Evolutionary conservation across 495 filamentous ascomycete genomes (phyloP).

Genomic region (Elasticomyces elasticus): DNA sequence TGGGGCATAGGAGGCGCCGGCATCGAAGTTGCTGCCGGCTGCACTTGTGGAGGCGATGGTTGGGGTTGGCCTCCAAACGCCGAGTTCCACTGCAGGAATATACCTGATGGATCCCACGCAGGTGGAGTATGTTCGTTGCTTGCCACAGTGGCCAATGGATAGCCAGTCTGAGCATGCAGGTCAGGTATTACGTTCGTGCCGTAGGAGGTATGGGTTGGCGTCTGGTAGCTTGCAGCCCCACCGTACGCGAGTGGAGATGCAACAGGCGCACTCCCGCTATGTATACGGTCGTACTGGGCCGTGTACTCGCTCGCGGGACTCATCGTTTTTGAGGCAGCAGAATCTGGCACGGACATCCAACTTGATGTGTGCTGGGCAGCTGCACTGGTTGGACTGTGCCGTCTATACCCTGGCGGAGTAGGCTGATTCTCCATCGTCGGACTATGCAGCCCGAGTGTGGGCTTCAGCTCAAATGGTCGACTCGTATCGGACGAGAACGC

Average conservation of each 20-base stretch:
- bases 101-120: constrained; percentile 81
- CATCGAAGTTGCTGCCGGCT: neutral
- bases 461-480: constrained; percentile 81
- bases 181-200: neutral
- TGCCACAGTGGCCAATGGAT: constrained; percentile 10
- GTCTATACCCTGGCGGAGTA: constrained; percentile 20
- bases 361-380: neutral
- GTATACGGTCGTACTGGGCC: constrained; percentile 4
- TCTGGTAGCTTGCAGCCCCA: neutral
- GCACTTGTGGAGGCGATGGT: constrained; percentile 13
- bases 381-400: neutral
- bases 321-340: constrained; percentile 10
- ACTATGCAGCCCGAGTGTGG: constrained; percentile 80
- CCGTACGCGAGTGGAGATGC: neutral
- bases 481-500: constrained; percentile 84
- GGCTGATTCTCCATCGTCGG: constrained; percentile 47
- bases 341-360: constrained; percentile 10
- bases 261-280: neutral
- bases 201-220: neutral
- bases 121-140: constrained; percentile 28
- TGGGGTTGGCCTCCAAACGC: constrained; percentile 59
- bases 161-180: constrained; percentile 5
- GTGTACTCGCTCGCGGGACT: constrained; percentile 10
- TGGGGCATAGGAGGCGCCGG: constrained; percentile 2
- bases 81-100: constrained; percentile 95